Percentiles rank a stretch among this genome's conserved stretches.
These are phyloP conservation scores for Gossypium arboreum DNA, from an alignment of 345 rosid genomes.

Conservation along the genomic window DNA sequence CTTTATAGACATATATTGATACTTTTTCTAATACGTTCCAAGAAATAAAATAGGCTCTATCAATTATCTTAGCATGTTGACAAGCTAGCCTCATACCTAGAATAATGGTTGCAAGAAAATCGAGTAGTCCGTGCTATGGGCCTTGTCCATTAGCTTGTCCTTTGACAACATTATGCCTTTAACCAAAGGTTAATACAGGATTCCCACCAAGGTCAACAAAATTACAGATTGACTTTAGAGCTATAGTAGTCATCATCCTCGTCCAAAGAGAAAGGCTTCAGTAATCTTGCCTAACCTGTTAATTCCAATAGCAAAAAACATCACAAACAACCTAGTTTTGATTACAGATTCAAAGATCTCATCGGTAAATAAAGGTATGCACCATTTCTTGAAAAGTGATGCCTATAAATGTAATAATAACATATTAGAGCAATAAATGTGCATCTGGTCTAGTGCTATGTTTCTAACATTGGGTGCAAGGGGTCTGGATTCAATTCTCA, in stretches of 20 bases:
- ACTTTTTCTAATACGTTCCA: not conserved
- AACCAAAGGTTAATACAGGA: no score
- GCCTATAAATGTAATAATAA: not conserved
- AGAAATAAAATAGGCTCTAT: not conserved
- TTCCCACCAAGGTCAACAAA: no score
- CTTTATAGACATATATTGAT: not conserved
- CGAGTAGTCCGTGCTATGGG: no score
- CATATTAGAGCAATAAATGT: slow-evolving; percentile 2
- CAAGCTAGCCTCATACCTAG: slow-evolving; percentile 4
- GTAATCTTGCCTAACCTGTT: no score
- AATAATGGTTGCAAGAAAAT: not conserved
- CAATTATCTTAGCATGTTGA: not conserved
- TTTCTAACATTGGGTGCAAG: slow-evolving; percentile 89
- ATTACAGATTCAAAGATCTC: not conserved
- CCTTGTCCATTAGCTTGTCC: no score
- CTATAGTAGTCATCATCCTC: not conserved
- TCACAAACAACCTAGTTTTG: not conserved
- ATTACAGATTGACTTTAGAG: no score
- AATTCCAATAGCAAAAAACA: not conserved
- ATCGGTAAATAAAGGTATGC: not conserved
- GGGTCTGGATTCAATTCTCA: slow-evolving; percentile 70
- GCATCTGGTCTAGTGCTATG: slow-evolving; percentile 87
- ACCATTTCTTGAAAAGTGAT: not conserved
- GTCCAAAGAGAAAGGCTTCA: not conserved
- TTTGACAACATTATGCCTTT: no score